Evolutionary conservation across 1,284 basidiomycete species (phyloP).

Genomic region (Dichomitus squalens): DNA sequence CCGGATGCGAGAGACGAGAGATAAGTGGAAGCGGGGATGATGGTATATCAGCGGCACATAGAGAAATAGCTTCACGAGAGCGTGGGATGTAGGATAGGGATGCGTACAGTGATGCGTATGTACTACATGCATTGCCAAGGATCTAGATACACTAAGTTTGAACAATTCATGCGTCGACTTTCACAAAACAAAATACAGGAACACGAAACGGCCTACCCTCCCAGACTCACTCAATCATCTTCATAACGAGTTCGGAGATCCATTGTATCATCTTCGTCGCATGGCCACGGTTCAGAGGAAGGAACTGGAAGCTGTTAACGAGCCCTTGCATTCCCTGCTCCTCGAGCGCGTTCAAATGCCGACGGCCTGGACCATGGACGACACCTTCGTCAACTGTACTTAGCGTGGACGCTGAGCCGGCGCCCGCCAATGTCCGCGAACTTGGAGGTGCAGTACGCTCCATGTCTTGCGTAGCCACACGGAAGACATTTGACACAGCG

Average conservation of each 20-base stretch:
- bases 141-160: not conserved
- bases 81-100: conserved; percentile 3
- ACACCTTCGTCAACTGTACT: conserved; percentile 59
- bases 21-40: not conserved
- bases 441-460: conserved; percentile 52
- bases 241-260: conserved; percentile 67
- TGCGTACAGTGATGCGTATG: conserved; percentile 11
- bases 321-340: conserved; percentile 74
- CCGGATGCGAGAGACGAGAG: not conserved
- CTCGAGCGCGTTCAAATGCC: conserved; percentile 60
- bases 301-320: conserved; percentile 67
- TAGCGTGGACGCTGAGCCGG: conserved; percentile 66
- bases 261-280: conserved; percentile 71
- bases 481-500: conserved; percentile 75
- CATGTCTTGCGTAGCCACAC: conserved; percentile 62
- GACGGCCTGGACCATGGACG: conserved; percentile 42
- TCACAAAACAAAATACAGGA: not conserved
- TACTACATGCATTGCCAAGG: conserved; percentile 14
- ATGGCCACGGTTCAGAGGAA: conserved; percentile 55
- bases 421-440: conserved; percentile 32
- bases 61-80: conserved; percentile 3
- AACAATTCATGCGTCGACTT: not conserved
- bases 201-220: not conserved
- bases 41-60: too few species aligned
- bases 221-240: conserved; percentile 48